Evolutionary conservation across 2,329 filamentous ascomycete genomes (phyloP), one percentile per base, ranked within the genome.

Genomic region (Neonectria sp.): DNA sequence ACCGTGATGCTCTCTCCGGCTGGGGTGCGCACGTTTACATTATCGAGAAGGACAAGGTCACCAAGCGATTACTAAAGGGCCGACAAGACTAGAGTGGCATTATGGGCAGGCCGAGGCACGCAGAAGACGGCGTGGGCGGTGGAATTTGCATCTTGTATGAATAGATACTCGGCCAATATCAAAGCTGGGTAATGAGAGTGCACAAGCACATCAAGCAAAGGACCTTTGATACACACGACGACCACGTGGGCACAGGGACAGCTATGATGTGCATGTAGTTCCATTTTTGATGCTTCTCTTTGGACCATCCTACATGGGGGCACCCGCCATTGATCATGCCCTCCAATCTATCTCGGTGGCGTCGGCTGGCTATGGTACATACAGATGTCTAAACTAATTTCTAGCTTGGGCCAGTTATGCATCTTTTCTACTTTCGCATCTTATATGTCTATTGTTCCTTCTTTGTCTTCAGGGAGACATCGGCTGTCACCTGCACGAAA

Each of bases 31-130:
- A 99, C 80, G 96, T 99, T 76, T 99, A 98, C 86, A 97, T 99
- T 79, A 97, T 99, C 82, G 96, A 98, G 88, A 99, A 99, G 90
- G 95, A 97, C 86, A 98, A 98, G 93, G 94, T 99, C 71, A 98
- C 96, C 79, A 98, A 98, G 92, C 90, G 96, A 82, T 90, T 99
- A 91, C 87, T 99, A 82, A 98, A 98, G 91, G 95, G 95, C 80
- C 91, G 95, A 86, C 95, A 98, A 86, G 95, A 98, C 82, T 95
- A 94, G 71, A 74, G 61, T 31, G 59, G 60, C 21, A 66, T 66
- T 63, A 67, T 63, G 48, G 55, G 59, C 37, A 72, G 67, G 68
- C 62, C 62, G 67, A 55, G 66, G 56, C 68, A 66, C 46, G 55
- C 63, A 68, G 65, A 65, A 55, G 49, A 62, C 46, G 62, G 43